Base-by-base conservation (phyloP, 2,329 filamentous ascomycete species). In the Septoria linicola region DNA sequence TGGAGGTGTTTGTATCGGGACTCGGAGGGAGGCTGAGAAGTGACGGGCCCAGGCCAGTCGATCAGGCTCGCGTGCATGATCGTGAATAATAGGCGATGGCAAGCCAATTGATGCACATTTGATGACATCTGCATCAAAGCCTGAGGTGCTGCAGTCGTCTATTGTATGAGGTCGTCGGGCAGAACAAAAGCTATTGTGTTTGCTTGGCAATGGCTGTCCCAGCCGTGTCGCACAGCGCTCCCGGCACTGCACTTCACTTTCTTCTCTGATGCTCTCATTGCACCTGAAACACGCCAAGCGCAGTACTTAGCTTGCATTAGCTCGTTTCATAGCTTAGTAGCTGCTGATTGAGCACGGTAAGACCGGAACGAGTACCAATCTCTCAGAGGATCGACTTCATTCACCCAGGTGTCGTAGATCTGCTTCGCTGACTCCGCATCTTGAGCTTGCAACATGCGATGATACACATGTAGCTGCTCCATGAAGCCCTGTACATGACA, bases 401-500 rank as follows among this genome's bases (percentile, higher is more conserved):
- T 62, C 41, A 63, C 48, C 69, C 69, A 73, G 23, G 58, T 51
- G 8, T 66, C 54, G 43, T 72, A 72, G 3, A 70, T 60, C 21
- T n/a, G 44, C 49, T 55, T 55, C 21, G 58, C 60, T 41, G 61
- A 61, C 7, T 42, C 53, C 13, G 58, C 44, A n/a, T 55, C 49
- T 5, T 46, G 23, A 3, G 53, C 58, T 4, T 57, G 60, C 34
- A 71, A 49, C 89, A 96, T 96, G 61, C 85, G 76, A 75, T 89
- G 85, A 76, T 91, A 97, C 49, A 96, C 75, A 59, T 85, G 78
- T 3, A 97, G 78, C 71, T 97, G 93, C 47, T 82, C 76, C 83
- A 92, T 89, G 76, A 97, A 97, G 21, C 90, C 92, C 23, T 27
- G 10, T 5, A 27, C 5, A 27, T 27, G 23, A 5, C 23, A 10